Conservation (phyloP, 129 eudicot genomes). For the Smallanthus sonchifolius region DNA sequence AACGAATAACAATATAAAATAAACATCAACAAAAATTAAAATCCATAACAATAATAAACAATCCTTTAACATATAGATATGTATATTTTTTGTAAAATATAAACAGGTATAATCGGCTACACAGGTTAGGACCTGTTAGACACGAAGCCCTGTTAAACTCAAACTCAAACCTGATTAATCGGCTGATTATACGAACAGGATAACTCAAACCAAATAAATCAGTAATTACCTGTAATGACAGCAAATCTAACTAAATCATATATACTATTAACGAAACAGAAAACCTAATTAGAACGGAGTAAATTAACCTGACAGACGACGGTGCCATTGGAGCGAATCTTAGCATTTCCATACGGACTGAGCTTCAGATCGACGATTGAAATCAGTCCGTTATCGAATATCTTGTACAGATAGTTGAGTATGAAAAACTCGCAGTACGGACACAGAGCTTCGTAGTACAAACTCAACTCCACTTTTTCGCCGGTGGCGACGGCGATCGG, state of each 20-base stretch:
- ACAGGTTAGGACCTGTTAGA: too few species aligned
- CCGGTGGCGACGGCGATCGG: conserved; percentile 13
- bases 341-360: conserved; percentile 73
- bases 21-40: too few species aligned
- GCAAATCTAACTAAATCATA: background rate
- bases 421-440: conserved; percentile 65
- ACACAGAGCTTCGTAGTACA: conserved; percentile 70
- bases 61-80: too few species aligned
- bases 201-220: background rate
- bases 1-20: too few species aligned
- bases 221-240: background rate
- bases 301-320: conserved; percentile 65
- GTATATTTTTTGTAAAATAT: too few species aligned
- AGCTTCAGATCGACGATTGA: conserved; percentile 55
- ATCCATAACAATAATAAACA: too few species aligned
- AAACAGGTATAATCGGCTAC: too few species aligned
- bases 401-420: conserved; percentile 45
- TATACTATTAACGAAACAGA: background rate
- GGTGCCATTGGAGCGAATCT: conserved; percentile 42
- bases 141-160: too few species aligned
- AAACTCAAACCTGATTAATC: too few species aligned
- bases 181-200: background rate
- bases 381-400: conserved; percentile 48
- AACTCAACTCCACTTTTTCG: conserved; percentile 43
- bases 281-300: background rate